A percentile compares a stretch with the other conserved stretches of the same genome.
phyloP scores from a whole-genome alignment of 2,329 filamentous ascomycete species.

The Ophiocordyceps sinensis region DNA sequence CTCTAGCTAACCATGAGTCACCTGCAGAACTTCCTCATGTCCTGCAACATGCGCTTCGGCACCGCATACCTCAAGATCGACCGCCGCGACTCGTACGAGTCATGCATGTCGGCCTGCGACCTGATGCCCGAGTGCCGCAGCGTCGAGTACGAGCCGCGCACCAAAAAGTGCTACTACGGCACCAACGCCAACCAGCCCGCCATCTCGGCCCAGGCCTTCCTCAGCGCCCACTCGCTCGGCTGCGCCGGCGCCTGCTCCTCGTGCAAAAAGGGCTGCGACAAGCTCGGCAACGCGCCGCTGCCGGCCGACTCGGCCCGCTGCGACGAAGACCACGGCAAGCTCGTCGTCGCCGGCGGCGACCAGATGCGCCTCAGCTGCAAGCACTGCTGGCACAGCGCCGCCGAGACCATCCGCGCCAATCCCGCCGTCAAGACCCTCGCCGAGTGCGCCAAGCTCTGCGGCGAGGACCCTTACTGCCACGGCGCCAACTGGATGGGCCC shows the following conservation, averaged over 20 bases:
- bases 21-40: slow-evolving; percentile 5
- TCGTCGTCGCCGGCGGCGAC: not conserved
- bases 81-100: slow-evolving; percentile 1
- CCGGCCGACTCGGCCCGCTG: not conserved
- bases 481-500: slow-evolving; percentile 3
- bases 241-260: slow-evolving; percentile 1
- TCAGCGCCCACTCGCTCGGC: slow-evolving; percentile 6
- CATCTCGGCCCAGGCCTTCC: slow-evolving; percentile 6
- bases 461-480: not conserved
- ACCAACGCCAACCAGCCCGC: slow-evolving; percentile 3
- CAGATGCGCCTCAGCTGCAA: slow-evolving; percentile 1
- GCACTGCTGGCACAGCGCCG: slow-evolving; percentile 2
- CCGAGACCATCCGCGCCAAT: not conserved
- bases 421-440: slow-evolving; percentile 1
- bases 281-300: not conserved
- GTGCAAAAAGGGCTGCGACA: slow-evolving; percentile 4
- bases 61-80: slow-evolving; percentile 4
- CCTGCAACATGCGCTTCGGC: slow-evolving; percentile 5
- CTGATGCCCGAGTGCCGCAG: slow-evolving; percentile 6
- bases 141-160: slow-evolving; percentile 6
- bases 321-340: not conserved
- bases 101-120: slow-evolving; percentile 4
- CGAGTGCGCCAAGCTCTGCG: slow-evolving; percentile 3
- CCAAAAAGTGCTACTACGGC: slow-evolving; percentile 5
- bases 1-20: not conserved